Evolutionary conservation across 176 grass and related monocot genomes (phyloP).

Genomic region (Zizania latifolia): DNA sequence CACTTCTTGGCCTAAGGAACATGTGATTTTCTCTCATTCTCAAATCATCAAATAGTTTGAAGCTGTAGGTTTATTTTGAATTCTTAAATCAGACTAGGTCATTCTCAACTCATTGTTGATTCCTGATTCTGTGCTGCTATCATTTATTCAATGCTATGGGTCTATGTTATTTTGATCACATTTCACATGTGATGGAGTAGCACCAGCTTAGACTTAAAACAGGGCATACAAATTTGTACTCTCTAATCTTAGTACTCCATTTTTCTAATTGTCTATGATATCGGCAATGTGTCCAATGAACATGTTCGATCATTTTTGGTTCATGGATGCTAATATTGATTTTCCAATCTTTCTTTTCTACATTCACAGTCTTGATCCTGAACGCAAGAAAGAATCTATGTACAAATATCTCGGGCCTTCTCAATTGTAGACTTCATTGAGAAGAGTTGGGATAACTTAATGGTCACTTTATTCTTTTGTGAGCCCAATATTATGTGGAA

Average conservation of each 20-base stretch:
- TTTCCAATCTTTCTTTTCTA: not conserved
- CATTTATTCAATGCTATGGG: not conserved
- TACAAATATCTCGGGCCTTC: slow-evolving; percentile 79
- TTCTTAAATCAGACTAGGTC: not conserved
- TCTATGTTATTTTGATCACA: not conserved
- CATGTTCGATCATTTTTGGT: not conserved
- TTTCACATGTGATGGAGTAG: slow-evolving; percentile 1
- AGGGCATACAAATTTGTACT: not conserved
- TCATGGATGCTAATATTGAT: not conserved
- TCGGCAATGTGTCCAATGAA: no score
- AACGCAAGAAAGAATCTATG: slow-evolving; percentile 83
- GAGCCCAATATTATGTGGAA: not conserved
- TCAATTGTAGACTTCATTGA: slow-evolving; percentile 32
- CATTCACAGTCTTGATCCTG: slow-evolving; percentile 79
- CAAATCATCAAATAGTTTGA: slow-evolving; percentile 1
- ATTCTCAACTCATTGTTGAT: not conserved
- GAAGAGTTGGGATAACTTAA: slow-evolving; percentile 7
- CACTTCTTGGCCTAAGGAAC: slow-evolving; percentile 77
- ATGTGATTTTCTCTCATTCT: slow-evolving; percentile 59
- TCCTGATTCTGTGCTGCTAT: no score
- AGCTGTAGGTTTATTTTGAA: not conserved
- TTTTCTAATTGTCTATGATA: no score
- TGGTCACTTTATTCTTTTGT: not conserved
- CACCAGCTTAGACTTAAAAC: not conserved
- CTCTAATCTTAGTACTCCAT: no score